Conservation (phyloP, 1,284 basidiomycete genomes). For the Trametes polyzona region DNA sequence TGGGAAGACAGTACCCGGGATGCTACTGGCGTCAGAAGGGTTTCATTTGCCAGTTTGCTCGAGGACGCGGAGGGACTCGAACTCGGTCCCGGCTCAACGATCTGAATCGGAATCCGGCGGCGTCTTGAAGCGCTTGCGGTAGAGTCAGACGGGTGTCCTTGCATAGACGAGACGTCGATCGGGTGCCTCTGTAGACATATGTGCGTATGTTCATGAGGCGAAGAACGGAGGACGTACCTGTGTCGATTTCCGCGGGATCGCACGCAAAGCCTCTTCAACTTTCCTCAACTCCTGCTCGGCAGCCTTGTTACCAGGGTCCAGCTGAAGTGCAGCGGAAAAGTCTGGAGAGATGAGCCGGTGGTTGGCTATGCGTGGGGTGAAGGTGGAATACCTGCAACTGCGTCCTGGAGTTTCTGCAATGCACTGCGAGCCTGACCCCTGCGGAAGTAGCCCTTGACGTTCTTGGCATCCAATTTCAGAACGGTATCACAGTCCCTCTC, state of each 20-base stretch:
- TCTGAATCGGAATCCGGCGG: conserved; percentile 71
- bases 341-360: conserved; percentile 47
- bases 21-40: conserved; percentile 40
- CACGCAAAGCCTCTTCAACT: conserved; percentile 43
- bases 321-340: conserved; percentile 52
- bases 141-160: conserved; percentile 23
- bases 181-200: conserved; percentile 16
- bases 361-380: neutral
- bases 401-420: conserved; percentile 54
- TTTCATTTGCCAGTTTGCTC: neutral
- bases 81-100: conserved; percentile 51
- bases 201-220: no score
- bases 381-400: conserved; percentile 51
- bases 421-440: conserved; percentile 67
- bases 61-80: conserved; percentile 15
- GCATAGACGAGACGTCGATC: conserved; percentile 23
- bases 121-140: conserved; percentile 37
- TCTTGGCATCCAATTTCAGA: conserved; percentile 53
- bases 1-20: conserved; percentile 24
- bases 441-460: conserved; percentile 75
- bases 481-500: conserved; percentile 72
- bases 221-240: conserved; percentile 31
- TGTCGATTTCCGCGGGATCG: conserved; percentile 34
- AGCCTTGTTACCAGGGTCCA: conserved; percentile 64
- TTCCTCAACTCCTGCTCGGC: conserved; percentile 59